phyloP scores from a whole-genome alignment of 805 yeast genomes.

The Candida ovalis region DNA sequence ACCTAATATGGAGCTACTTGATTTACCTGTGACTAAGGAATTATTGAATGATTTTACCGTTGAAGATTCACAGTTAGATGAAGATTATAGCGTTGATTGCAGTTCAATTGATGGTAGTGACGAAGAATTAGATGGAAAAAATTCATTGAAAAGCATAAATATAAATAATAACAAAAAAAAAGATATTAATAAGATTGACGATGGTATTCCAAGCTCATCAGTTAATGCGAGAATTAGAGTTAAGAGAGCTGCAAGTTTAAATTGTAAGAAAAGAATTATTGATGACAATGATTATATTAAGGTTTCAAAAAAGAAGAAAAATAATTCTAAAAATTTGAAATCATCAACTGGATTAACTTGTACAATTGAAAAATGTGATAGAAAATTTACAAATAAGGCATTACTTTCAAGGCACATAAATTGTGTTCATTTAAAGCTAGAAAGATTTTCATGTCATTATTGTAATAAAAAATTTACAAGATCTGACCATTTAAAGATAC shows the following conservation, averaged over 20 bases:
- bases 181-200: neutral
- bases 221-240: neutral
- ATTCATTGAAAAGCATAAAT: neutral
- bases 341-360: slow-evolving; percentile 18
- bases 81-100: no score
- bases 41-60: no score
- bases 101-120: no score
- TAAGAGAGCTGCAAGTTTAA: neutral
- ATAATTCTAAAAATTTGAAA: neutral
- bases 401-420: slow-evolving; percentile 65
- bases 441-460: slow-evolving; percentile 50
- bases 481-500: slow-evolving; percentile 65
- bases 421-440: slow-evolving; percentile 53
- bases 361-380: slow-evolving; percentile 31
- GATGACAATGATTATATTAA: neutral
- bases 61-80: no score
- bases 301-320: neutral
- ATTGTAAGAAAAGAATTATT: neutral
- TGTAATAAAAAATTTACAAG: slow-evolving; percentile 64
- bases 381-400: slow-evolving; percentile 56
- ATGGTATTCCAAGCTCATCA: neutral
- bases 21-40: no score
- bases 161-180: neutral
- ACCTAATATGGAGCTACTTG: no score
- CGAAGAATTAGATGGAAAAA: no score